phyloP scores from a whole-genome alignment of 495 filamentous ascomycete species.

The Trichoderma orchidacearum region DNA sequence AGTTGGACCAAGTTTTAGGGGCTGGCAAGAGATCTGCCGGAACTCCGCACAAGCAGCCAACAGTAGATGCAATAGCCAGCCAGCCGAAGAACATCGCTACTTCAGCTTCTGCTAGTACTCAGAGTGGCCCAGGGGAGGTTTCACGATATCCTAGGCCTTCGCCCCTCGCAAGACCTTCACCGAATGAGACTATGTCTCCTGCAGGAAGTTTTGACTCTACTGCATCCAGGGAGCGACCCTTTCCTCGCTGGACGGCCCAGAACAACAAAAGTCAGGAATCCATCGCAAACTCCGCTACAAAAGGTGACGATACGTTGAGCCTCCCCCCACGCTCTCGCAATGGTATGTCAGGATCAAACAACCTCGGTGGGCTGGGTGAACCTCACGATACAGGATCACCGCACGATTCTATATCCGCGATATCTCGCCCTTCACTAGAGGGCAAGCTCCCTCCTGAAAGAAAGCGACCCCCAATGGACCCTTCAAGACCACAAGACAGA shows the following conservation, averaged over 20 bases:
- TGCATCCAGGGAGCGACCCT: conserved; percentile 24
- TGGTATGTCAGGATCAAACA: conserved; percentile 23
- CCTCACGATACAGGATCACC: conserved; percentile 9
- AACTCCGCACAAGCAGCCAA: conserved; percentile 3
- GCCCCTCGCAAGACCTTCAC: conserved; percentile 16
- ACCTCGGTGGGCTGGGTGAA: conserved; percentile 20
- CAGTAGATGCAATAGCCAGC: conserved; percentile 3
- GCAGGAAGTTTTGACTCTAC: conserved; percentile 30
- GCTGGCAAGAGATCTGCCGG: conserved; percentile 10
- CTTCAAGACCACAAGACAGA: conserved; percentile 26
- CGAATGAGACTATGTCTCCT: conserved; percentile 27
- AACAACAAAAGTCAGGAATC: conserved; percentile 45
- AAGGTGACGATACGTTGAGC: conserved; percentile 32
- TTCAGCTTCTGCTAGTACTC: not conserved
- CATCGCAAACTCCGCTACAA: conserved; percentile 27
- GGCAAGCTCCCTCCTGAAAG: conserved; percentile 32
- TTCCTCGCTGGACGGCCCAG: conserved; percentile 29
- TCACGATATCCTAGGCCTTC: conserved; percentile 6
- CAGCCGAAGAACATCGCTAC: conserved; percentile 4
- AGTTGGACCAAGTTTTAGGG: conserved; percentile 57
- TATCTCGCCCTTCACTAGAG: not conserved
- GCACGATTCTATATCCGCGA: not conserved
- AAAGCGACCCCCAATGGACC: conserved; percentile 39
- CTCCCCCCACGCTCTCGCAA: conserved; percentile 35
- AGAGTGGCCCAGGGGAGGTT: not conserved